Base-by-base conservation (phyloP, 2,329 filamentous ascomycete genomes). In the Alternaria ethzedia region DNA sequence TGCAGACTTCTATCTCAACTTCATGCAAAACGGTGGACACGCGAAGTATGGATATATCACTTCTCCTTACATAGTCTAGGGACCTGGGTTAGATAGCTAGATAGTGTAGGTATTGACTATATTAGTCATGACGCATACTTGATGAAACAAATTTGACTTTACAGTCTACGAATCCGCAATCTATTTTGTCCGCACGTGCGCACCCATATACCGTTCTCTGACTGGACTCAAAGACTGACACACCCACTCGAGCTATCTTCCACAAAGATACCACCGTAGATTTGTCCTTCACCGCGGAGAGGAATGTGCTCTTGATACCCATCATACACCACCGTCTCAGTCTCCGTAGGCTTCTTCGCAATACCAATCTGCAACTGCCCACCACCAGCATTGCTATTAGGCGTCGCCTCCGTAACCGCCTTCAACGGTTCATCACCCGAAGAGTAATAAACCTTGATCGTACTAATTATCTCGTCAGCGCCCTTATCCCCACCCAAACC, bases 261-360 rank as follows among this genome's bases (percentile, higher is more conserved):
- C 6, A 78, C 68, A 32, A 79, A 78, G 6, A 78, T 55, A 3
- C 77, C 72, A 2, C 75, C 75, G 63, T 78, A 78, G 4, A 75
- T 72, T 30, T 75, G 73, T 1, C 70, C 73, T 36, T 76, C 73
- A 15, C 67, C 64, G 2, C 61, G 36, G 2, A 60, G 17, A 5
- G 51, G 43, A 17, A 75, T 67, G 4, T 28, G 26, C 61, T 74
- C 74, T 17, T 76, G 74, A 52, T 70, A 76, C 15, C 74, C 74
- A 59, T 75, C 72, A 47, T 50, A 73, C 10, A 74, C 68, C 20
- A 72, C 71, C 3, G 66, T 74, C 59, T 73, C 47, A 3, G 72
- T 76, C 44, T 75, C 74, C 0, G 73, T 75, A 0, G 72, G 73
- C 54, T 76, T 76, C 60, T 76, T 76, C 36, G 70, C 69, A 25